Evolutionary conservation across 1,284 basidiomycete genomes (phyloP).

Genomic region (Marasmius tenuissimus): DNA sequence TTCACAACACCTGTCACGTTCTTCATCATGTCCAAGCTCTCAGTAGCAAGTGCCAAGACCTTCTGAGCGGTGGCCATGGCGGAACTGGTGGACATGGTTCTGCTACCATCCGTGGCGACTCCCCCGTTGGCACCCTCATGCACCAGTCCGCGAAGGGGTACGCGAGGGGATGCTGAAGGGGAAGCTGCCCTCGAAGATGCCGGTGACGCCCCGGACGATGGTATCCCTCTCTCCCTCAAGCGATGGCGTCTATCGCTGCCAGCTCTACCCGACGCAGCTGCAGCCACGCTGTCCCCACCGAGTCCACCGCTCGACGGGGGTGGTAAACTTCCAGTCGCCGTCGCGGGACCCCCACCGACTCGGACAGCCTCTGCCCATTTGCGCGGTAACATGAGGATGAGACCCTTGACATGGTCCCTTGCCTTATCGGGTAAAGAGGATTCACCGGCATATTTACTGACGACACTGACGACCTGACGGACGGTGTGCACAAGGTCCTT

Average conservation of each 20-base stretch:
- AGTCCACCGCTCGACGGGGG: neutral
- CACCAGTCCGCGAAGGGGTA: slow-evolving; percentile 3
- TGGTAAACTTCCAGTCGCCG: slow-evolving; percentile 17
- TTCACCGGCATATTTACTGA: slow-evolving; percentile 84
- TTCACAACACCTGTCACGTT: slow-evolving; percentile 85
- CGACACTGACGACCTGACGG: slow-evolving; percentile 85
- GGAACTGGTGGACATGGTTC: slow-evolving; percentile 45
- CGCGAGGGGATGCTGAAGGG: slow-evolving; percentile 25
- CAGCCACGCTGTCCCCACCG: slow-evolving; percentile 29
- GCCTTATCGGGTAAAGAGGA: slow-evolving; percentile 84
- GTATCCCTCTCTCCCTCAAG: slow-evolving; percentile 8
- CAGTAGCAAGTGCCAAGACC: slow-evolving; percentile 83
- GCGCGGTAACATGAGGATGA: slow-evolving; percentile 81
- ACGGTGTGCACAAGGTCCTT: slow-evolving; percentile 85
- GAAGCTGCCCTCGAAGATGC: slow-evolving; percentile 30
- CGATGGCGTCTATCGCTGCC: slow-evolving; percentile 17
- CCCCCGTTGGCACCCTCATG: neutral
- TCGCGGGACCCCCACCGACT: slow-evolving; percentile 9
- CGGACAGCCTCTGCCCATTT: slow-evolving; percentile 62
- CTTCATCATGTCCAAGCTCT: slow-evolving; percentile 89
- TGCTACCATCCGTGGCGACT: neutral
- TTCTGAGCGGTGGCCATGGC: slow-evolving; percentile 77
- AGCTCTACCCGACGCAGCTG: slow-evolving; percentile 37
- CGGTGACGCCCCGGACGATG: slow-evolving; percentile 8
- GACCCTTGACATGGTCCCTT: slow-evolving; percentile 71